These are phyloP conservation scores for Fusarium azukiicola DNA, from an alignment of 2,329 filamentous ascomycete species.

Conservation along the genomic window DNA sequence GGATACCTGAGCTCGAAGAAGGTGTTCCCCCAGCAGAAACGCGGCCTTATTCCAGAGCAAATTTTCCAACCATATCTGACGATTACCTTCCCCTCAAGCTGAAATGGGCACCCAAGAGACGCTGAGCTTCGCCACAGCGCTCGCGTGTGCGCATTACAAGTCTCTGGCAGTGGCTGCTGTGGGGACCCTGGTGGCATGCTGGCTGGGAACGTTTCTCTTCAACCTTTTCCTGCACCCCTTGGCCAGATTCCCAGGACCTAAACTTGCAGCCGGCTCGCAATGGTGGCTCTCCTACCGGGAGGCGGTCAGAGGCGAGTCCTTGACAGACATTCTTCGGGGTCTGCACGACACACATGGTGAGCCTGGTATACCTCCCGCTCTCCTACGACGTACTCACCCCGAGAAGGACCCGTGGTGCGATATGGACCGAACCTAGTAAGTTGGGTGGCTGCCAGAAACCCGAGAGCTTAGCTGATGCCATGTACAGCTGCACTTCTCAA, in stretches of 20 bases:
- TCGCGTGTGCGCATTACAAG: not conserved
- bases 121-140: not conserved
- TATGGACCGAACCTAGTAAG: not conserved
- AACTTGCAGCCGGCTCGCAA: not conserved
- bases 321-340: not conserved
- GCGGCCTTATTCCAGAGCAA: not conserved
- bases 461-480: not conserved
- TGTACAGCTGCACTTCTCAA: not conserved
- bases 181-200: not conserved
- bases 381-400: not conserved
- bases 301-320: not conserved
- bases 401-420: not conserved
- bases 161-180: not conserved
- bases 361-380: not conserved
- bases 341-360: not conserved
- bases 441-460: not conserved
- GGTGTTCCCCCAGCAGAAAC: not conserved
- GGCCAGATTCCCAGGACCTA: not conserved
- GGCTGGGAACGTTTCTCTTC: not conserved
- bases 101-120: not conserved
- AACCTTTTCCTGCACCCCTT: not conserved
- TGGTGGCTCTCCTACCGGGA: not conserved
- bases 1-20: too few species aligned
- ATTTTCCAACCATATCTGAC: not conserved
- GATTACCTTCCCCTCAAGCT: not conserved